A percentile compares a stretch with the other conserved stretches of the same genome.
Conservation (phyloP, 345 rosid species). For the Arabidopsis suecica region DNA sequence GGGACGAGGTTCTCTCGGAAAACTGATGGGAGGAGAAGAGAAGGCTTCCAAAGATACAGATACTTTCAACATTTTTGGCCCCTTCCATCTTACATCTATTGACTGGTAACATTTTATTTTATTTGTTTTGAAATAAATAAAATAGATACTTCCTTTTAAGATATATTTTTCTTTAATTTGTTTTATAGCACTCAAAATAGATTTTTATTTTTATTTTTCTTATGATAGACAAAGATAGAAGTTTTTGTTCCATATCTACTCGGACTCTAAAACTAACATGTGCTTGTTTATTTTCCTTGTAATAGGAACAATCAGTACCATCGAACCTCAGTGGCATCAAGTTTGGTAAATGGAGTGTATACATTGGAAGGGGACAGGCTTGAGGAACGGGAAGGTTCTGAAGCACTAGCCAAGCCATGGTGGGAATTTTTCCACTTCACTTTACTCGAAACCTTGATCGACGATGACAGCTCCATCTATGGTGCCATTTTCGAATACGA, state of each 20-base stretch:
- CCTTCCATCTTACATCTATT: slow-evolving; percentile 50
- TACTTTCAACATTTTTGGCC: slow-evolving; percentile 51
- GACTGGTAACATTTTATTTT: slow-evolving; percentile 52
- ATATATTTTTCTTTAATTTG: no score
- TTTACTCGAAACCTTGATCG: slow-evolving; percentile 45
- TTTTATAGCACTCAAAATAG: background rate
- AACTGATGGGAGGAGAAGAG: background rate
- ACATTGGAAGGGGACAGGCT: slow-evolving; percentile 54
- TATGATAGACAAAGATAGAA: no score
- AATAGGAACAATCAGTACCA: slow-evolving; percentile 51
- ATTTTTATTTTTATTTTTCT: no score
- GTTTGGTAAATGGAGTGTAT: slow-evolving; percentile 61
- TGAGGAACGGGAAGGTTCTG: slow-evolving; percentile 41
- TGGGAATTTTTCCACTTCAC: slow-evolving; percentile 63
- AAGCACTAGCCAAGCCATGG: slow-evolving; percentile 56
- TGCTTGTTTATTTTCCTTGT: background rate
- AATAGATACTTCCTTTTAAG: background rate
- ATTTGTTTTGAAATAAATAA: background rate
- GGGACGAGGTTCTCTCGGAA: background rate
- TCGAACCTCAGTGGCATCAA: slow-evolving; percentile 53
- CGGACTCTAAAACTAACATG: background rate
- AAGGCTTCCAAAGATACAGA: slow-evolving; percentile 4
- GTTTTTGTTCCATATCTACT: background rate
- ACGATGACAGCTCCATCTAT: slow-evolving; percentile 59
- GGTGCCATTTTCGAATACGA: slow-evolving; percentile 60